Evolutionary conservation across 352 stramenopile genomes (phyloP), one percentile per base, ranked within the genome.

Genomic region (Phytopythium vexans): DNA sequence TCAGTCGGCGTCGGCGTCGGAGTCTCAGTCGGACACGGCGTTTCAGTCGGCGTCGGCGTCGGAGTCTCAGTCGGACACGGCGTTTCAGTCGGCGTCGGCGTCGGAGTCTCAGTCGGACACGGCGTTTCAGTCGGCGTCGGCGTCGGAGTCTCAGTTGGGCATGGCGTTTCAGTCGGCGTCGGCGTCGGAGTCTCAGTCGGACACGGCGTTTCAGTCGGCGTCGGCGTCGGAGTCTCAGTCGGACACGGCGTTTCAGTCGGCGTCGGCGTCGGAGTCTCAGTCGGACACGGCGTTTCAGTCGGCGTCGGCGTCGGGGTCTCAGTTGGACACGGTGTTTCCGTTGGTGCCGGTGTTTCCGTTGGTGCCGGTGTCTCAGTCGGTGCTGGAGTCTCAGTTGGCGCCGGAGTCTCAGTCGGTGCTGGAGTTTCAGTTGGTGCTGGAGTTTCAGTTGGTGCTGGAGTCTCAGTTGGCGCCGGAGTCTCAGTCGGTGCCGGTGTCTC

Each of bases 181-280:
- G n/a, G n/a, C 21, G 21, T 35, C 3, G 49, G 43, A 10, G 35
- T n/a, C 31, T 57, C 41, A 11, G 58, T 57, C 31, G 34, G 11
- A n/a, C n/a, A n/a, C 4, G 52, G 52, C 14, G 52, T 32, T 42
- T 34, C 45, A 35, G 54, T 62, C 31, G 11, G n/a, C n/a, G n/a
- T n/a, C n/a, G n/a, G n/a, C n/a, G n/a, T n/a, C 21, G 57, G 57
- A 8, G 34, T n/a, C 1, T 11, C 35, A 10, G 40, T 31, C 52
- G 11, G 1, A 6, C 11, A 8, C 9, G 59, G 53, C 8, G 14
- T 41, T 9, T 49, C 41, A 5, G 16, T 21, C 14, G 49, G 9
- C 10, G n/a, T 12, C 45, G 35, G n/a, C n/a, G n/a, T n/a, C n/a
- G n/a, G n/a, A n/a, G n/a, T n/a, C n/a, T n/a, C n/a, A n/a, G n/a